Evolutionary conservation across 257 asterid genomes (phyloP).

Genomic region (Solanum neorickii): DNA sequence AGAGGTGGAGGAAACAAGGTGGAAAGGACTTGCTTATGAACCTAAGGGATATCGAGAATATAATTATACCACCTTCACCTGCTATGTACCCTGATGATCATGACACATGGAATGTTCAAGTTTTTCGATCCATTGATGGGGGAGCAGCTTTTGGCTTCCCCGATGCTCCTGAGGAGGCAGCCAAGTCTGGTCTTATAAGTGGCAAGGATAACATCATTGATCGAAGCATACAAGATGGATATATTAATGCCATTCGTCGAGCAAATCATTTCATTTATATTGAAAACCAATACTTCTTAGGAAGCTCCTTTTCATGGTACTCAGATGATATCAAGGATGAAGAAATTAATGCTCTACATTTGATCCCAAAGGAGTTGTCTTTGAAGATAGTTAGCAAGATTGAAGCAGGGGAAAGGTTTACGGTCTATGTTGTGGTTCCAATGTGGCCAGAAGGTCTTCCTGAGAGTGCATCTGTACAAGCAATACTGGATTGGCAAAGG

Average conservation of each 20-base stretch:
- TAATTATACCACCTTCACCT: slow-evolving; percentile 1
- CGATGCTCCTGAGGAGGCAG: background rate
- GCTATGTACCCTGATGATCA: background rate
- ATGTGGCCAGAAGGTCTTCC: slow-evolving; percentile 11
- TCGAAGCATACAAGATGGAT: slow-evolving; percentile 5
- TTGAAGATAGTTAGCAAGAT: background rate
- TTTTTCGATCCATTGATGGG: slow-evolving; percentile 4
- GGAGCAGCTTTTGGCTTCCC: slow-evolving; percentile 8
- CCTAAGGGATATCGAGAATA: background rate
- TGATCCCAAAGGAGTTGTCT: slow-evolving; percentile 4
- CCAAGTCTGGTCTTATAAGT: background rate
- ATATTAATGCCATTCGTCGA: slow-evolving; percentile 5
- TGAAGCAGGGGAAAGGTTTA: background rate
- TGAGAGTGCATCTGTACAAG: background rate
- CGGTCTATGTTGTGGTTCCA: slow-evolving; percentile 4
- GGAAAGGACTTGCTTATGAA: background rate
- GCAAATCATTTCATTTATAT: slow-evolving; percentile 5
- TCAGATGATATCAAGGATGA: background rate
- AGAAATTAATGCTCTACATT: background rate
- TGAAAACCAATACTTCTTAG: slow-evolving; percentile 5
- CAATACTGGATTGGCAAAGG: slow-evolving; percentile 8
- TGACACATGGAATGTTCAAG: slow-evolving; percentile 3
- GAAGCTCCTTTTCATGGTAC: slow-evolving; percentile 4
- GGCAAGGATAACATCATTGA: slow-evolving; percentile 4
- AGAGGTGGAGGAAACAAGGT: background rate